These are phyloP conservation scores for Fusarium sublunatum DNA, from an alignment of 2,329 filamentous ascomycete genomes.

Conservation along the genomic window DNA sequence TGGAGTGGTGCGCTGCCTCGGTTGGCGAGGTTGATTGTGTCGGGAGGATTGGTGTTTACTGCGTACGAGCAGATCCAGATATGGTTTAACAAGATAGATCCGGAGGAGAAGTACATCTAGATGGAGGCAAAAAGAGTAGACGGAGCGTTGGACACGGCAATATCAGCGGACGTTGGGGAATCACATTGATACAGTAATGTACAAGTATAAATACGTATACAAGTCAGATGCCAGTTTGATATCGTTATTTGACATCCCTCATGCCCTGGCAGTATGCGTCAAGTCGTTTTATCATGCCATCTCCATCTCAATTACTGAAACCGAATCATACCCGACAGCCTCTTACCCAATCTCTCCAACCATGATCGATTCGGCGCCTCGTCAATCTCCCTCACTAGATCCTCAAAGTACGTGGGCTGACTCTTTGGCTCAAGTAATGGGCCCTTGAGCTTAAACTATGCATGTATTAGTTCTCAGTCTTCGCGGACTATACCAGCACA, in stretches of 20 bases:
- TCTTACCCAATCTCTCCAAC: conserved; percentile 63
- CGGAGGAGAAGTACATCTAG: conserved; percentile 84
- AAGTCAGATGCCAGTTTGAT: conserved; percentile 28
- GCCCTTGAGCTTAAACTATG: conserved; percentile 57
- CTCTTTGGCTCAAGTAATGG: conserved; percentile 67
- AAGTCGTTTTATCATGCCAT: conserved; percentile 9
- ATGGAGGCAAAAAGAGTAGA: background rate
- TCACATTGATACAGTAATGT: conserved; percentile 45
- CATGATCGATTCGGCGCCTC: conserved; percentile 69
- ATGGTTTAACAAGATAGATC: conserved; percentile 81
- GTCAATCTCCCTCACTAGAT: conserved; percentile 71
- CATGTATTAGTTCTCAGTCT: conserved; percentile 15
- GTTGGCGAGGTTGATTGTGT: conserved; percentile 85
- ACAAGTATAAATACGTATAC: conserved; percentile 43
- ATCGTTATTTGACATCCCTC: conserved; percentile 37
- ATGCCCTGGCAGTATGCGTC: conserved; percentile 20
- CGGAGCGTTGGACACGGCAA: conserved; percentile 29
- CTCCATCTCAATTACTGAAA: conserved; percentile 56
- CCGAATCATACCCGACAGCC: conserved; percentile 69
- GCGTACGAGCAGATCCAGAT: conserved; percentile 95
- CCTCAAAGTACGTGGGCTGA: conserved; percentile 72
- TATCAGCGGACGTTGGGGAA: conserved; percentile 17
- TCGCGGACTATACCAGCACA: background rate
- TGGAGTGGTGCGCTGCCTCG: conserved; percentile 94
- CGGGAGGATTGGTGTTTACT: conserved; percentile 96